Evolutionary conservation across 2,329 filamentous ascomycete genomes (phyloP).

Genomic region (Purpureocillium takamizusanense): DNA sequence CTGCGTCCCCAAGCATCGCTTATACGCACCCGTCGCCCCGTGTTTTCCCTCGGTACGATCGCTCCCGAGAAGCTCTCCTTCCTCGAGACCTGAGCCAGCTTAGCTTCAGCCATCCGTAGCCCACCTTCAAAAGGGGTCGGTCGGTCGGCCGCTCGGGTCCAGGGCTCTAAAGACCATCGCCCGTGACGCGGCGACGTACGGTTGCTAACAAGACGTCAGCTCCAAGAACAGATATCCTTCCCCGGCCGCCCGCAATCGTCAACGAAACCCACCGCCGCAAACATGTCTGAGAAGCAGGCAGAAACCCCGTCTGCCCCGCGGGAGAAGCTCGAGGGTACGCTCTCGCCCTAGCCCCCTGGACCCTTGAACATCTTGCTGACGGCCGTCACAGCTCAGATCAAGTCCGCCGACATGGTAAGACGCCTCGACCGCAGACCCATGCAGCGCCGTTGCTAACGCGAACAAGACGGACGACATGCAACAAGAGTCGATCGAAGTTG

Average conservation of each 20-base stretch:
- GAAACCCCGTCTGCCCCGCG: slow-evolving; percentile 44
- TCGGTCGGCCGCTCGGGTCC: too few species aligned
- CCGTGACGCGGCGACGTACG: too few species aligned
- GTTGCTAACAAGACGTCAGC: too few species aligned
- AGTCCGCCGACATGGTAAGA: slow-evolving; percentile 93
- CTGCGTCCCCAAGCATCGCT: too few species aligned
- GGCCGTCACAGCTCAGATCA: slow-evolving; percentile 68
- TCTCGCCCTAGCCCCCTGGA: neutral
- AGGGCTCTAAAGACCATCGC: too few species aligned
- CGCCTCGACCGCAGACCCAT: neutral
- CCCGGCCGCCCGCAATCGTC: neutral
- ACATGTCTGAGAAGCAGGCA: slow-evolving; percentile 30
- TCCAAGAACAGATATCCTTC: too few species aligned
- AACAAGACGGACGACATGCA: slow-evolving; percentile 92
- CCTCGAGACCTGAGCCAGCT: too few species aligned
- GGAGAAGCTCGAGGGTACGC: slow-evolving; percentile 69
- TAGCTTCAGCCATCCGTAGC: too few species aligned
- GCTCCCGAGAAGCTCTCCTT: too few species aligned
- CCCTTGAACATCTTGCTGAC: slow-evolving; percentile 6
- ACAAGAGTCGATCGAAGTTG: slow-evolving; percentile 87
- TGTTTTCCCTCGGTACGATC: too few species aligned
- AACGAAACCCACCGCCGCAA: neutral
- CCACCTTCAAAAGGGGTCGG: too few species aligned
- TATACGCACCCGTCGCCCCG: too few species aligned
- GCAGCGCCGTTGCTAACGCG: slow-evolving; percentile 17